phyloP scores from a whole-genome alignment of 148 eudicot genomes.

The Camellia japonica region DNA sequence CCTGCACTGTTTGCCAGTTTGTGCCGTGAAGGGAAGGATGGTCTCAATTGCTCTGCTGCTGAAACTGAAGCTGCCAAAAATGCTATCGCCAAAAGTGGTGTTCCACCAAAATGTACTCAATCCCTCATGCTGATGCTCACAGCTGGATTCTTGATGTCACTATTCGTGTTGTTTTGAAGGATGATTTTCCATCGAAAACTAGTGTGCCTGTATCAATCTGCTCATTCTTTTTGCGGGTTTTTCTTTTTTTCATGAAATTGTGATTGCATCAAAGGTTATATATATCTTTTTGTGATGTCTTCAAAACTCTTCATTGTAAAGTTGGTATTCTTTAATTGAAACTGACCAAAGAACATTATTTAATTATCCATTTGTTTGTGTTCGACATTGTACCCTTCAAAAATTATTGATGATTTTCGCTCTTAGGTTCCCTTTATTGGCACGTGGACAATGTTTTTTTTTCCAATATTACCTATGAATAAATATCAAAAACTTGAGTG shows the following conservation, averaged over 20 bases:
- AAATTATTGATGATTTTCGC: no score
- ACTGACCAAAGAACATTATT: background rate
- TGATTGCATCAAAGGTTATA: background rate
- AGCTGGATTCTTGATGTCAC: conserved; percentile 13
- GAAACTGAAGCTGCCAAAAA: background rate
- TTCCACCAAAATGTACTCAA: background rate
- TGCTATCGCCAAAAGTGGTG: background rate
- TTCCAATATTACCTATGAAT: no score
- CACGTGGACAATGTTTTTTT: no score
- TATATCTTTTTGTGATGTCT: background rate
- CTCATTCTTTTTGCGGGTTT: background rate
- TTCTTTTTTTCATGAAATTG: background rate
- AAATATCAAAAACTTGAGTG: no score
- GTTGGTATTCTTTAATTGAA: background rate
- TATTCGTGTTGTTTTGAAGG: conserved; percentile 21
- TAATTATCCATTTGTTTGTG: no score
- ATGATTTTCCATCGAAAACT: background rate
- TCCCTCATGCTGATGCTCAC: conserved; percentile 10
- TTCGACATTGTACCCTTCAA: no score
- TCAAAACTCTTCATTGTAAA: background rate
- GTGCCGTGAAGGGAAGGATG: conserved; percentile 57
- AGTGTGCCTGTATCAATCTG: no score
- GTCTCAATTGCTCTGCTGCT: conserved; percentile 41
- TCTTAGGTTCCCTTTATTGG: no score
- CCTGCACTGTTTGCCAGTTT: conserved; percentile 65